Conservation (phyloP, 345 rosid species). For the Brassica rapa region DNA sequence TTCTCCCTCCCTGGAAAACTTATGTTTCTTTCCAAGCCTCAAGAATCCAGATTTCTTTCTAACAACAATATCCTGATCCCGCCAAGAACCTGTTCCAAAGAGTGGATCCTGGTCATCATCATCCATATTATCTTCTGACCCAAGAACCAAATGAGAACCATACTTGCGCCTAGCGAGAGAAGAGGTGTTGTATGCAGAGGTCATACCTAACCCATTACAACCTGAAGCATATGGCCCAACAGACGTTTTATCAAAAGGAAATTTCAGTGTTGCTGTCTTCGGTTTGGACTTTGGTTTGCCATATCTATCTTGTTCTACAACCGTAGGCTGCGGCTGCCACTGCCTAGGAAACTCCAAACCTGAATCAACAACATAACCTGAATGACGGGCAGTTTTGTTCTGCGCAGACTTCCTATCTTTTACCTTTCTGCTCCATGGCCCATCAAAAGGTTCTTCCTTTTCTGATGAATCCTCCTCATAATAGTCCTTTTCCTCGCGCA, state of each 20-base stretch:
- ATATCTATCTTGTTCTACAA: constrained; percentile 49
- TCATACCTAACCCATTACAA: constrained; percentile 52
- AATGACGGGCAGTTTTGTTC: constrained; percentile 46
- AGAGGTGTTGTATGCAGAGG: constrained; percentile 49
- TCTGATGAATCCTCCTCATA: constrained; percentile 61
- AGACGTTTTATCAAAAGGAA: constrained; percentile 45
- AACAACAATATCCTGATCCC: constrained; percentile 43
- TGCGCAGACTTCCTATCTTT: constrained; percentile 56
- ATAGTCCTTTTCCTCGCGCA: constrained; percentile 72
- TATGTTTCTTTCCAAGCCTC: constrained; percentile 61
- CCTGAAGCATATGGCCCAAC: constrained; percentile 45
- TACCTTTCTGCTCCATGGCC: constrained; percentile 56
- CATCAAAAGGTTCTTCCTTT: constrained; percentile 62
- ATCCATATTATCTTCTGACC: constrained; percentile 54
- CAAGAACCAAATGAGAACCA: constrained; percentile 48
- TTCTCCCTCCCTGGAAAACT: constrained; percentile 48
- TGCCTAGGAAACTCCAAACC: constrained; percentile 53
- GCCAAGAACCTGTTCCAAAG: constrained; percentile 60
- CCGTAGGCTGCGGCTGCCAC: constrained; percentile 42
- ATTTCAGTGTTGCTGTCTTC: constrained; percentile 57
- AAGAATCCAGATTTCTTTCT: constrained; percentile 49
- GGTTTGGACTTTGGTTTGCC: constrained; percentile 65
- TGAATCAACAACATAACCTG: constrained; percentile 47
- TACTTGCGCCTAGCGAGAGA: constrained; percentile 48
- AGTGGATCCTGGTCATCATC: constrained; percentile 60